A percentile compares a stretch with the other conserved stretches of the same genome.
Conservation (phyloP, 805 yeast genomes). For the Starmerella stigmatis region DNA sequence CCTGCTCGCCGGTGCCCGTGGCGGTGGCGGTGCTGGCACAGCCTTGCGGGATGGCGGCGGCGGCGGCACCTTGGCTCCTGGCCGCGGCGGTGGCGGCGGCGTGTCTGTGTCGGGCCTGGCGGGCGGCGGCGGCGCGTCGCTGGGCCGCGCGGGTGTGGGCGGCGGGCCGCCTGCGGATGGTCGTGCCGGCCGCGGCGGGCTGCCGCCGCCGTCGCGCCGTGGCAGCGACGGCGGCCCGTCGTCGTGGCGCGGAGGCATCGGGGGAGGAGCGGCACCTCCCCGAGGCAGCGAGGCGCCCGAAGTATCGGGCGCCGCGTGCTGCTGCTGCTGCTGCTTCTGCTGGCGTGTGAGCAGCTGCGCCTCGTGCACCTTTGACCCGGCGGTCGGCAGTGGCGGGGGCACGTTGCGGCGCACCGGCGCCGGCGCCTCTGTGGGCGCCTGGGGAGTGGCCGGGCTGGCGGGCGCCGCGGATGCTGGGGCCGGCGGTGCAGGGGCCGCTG, state of each 20-base stretch:
- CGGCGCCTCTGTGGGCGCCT: slow-evolving; percentile 1
- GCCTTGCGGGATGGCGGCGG: slow-evolving; percentile 28
- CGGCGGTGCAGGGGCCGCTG: slow-evolving; percentile 11
- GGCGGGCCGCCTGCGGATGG: slow-evolving; percentile 7
- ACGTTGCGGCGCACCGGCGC: slow-evolving; percentile 18
- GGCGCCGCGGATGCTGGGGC: slow-evolving; percentile 19
- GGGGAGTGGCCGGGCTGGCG: slow-evolving; percentile 9
- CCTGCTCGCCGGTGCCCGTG: background rate
- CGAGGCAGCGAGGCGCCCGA: slow-evolving; percentile 1
- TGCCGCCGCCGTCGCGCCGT: slow-evolving; percentile 5
- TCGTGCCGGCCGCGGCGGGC: slow-evolving; percentile 20
- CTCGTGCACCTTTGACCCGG: slow-evolving; percentile 18
- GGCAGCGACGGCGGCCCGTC: slow-evolving; percentile 8
- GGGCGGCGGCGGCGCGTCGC: background rate
- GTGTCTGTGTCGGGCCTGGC: slow-evolving; percentile 19
- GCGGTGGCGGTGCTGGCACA: slow-evolving; percentile 16
- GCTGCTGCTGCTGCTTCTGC: slow-evolving; percentile 6
- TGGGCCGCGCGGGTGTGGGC: slow-evolving; percentile 1
- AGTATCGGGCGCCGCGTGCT: too few relatives aligned
- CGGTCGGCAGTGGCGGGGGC: slow-evolving; percentile 17
- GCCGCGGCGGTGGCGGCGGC: background rate
- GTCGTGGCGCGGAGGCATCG: slow-evolving; percentile 3
- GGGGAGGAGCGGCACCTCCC: background rate
- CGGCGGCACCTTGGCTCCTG: slow-evolving; percentile 28
- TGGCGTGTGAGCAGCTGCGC: slow-evolving; percentile 14